A percentile compares a stretch with the other conserved stretches of the same genome.
Evolutionary conservation across 805 yeast genomes (phyloP).

Genomic region (Lipomyces orientalis): DNA sequence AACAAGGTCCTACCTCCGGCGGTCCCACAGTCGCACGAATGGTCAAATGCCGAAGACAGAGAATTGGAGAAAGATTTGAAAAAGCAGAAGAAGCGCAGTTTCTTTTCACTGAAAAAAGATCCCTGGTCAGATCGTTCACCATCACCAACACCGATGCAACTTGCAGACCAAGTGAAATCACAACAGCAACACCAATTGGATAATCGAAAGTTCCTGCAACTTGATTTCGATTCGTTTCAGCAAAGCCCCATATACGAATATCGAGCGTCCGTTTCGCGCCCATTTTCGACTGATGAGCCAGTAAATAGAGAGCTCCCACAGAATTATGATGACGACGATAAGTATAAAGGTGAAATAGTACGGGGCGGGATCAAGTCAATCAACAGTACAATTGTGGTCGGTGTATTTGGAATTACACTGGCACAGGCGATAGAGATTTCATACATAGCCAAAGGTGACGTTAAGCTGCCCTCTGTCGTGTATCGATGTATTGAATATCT

Average conservation of each 20-base stretch:
- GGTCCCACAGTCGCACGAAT: slow-evolving; percentile 28
- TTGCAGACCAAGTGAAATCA: slow-evolving; percentile 19
- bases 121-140: background rate
- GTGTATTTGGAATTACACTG: slow-evolving; percentile 31
- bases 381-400: slow-evolving; percentile 17
- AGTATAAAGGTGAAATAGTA: slow-evolving; percentile 26
- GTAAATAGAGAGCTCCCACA: background rate
- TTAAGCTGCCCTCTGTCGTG: slow-evolving; percentile 71
- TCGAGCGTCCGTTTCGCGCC: slow-evolving; percentile 23
- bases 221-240: slow-evolving; percentile 24
- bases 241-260: slow-evolving; percentile 34
- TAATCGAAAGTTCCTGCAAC: slow-evolving; percentile 24
- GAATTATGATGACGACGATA: slow-evolving; percentile 22
- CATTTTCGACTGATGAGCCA: slow-evolving; percentile 11
- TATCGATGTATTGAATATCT: slow-evolving; percentile 75
- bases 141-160: background rate
- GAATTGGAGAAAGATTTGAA: slow-evolving; percentile 49
- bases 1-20: slow-evolving; percentile 8
- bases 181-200: slow-evolving; percentile 30
- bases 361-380: slow-evolving; percentile 28
- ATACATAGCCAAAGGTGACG: slow-evolving; percentile 28
- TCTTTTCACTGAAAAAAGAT: slow-evolving; percentile 57
- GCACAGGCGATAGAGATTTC: slow-evolving; percentile 33
- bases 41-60: background rate
- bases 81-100: slow-evolving; percentile 59